Conservation (phyloP, 257 asterid species). For the Scutellaria barbata region DNA sequence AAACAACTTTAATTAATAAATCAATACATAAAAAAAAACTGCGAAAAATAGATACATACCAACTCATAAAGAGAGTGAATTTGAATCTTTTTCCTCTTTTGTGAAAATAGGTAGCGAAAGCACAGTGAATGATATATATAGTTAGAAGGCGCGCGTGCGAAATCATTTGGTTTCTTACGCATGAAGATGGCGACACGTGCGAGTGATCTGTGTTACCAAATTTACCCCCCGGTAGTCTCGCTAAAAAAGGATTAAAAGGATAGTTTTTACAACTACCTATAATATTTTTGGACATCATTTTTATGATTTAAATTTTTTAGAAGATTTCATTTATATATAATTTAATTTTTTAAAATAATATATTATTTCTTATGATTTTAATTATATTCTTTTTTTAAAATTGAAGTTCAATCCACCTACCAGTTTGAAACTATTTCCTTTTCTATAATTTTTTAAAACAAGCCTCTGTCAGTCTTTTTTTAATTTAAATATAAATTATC, state of each 20-base stretch:
- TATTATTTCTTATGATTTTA: no score
- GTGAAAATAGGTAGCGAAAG: constrained; percentile 13
- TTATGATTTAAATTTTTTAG: no score
- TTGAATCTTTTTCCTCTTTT: background rate
- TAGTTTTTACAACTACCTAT: background rate
- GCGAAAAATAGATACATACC: constrained; percentile 11
- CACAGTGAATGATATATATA: background rate
- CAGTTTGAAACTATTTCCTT: no score
- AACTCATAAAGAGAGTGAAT: background rate
- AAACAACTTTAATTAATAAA: background rate
- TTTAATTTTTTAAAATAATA: no score
- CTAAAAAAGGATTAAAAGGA: background rate
- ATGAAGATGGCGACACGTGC: constrained; percentile 28
- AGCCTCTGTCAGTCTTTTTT: no score
- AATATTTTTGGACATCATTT: no score
- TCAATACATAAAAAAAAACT: background rate
- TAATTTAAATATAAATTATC: no score
- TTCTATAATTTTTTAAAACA: no score
- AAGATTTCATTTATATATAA: no score
- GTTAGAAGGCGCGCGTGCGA: background rate
- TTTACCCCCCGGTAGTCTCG: constrained; percentile 26
- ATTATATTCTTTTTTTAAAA: no score
- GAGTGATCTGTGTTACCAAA: constrained; percentile 18
- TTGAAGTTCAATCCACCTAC: no score
- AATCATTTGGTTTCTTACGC: background rate